A percentile compares a stretch with the other conserved stretches of the same genome.
Conservation (phyloP, 2,329 filamentous ascomycete genomes). For the Fusarium anthophilum region DNA sequence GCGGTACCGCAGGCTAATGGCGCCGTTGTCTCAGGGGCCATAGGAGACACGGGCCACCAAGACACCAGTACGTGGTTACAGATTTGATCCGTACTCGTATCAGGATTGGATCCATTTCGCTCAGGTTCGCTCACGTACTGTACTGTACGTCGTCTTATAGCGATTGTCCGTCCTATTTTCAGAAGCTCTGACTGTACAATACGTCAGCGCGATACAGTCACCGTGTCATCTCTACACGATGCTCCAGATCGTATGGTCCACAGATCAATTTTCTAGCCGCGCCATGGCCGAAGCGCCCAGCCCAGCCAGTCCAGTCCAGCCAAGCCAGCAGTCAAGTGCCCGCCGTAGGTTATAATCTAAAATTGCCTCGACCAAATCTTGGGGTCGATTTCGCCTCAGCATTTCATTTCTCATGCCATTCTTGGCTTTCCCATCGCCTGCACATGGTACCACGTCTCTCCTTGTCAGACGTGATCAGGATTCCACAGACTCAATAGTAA, state of each 20-base stretch:
- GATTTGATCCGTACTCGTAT: slow-evolving; percentile 37
- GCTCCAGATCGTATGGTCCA: slow-evolving; percentile 14
- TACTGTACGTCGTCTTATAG: background rate
- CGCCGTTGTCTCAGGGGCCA: slow-evolving; percentile 37
- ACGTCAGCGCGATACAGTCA: slow-evolving; percentile 20
- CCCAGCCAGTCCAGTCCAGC: slow-evolving; percentile 8
- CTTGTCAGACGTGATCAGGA: slow-evolving; percentile 5
- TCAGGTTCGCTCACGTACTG: background rate
- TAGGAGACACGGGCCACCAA: slow-evolving; percentile 2
- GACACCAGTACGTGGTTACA: slow-evolving; percentile 8
- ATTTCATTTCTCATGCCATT: slow-evolving; percentile 19
- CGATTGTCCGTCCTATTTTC: slow-evolving; percentile 10
- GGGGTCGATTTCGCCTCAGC: slow-evolving; percentile 8
- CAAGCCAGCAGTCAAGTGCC: background rate
- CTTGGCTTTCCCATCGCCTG: slow-evolving; percentile 15
- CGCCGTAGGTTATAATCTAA: background rate
- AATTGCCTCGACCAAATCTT: slow-evolving; percentile 6
- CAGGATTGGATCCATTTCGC: slow-evolving; percentile 29
- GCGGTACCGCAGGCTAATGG: slow-evolving; percentile 34
- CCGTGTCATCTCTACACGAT: slow-evolving; percentile 31
- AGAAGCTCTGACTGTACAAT: slow-evolving; percentile 18
- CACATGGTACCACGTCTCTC: slow-evolving; percentile 8
- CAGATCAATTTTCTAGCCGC: slow-evolving; percentile 23
- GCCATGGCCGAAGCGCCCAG: slow-evolving; percentile 28
- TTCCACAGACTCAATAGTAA: background rate